Evolutionary conservation across 2,329 filamentous ascomycete genomes (phyloP), one percentile per base, ranked within the genome.

Genomic region (Hypomyces perniciosus): DNA sequence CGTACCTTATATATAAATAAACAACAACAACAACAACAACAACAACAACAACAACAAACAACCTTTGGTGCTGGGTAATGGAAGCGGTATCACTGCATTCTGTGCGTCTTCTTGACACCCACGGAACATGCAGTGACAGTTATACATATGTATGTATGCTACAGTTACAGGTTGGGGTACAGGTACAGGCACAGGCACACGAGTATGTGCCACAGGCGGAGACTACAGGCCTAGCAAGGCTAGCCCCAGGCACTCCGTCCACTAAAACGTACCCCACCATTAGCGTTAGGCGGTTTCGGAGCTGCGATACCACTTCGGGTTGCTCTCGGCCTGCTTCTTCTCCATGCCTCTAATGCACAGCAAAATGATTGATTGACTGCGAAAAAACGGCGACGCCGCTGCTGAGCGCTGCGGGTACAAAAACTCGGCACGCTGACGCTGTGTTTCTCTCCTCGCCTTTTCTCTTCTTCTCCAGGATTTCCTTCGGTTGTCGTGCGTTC

Each of bases 351-450:
- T 35, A 8, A 8, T 12, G 12, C 33, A 8, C 33, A 20, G 34
- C 7, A 29, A 20, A 20, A 39, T 47, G 35, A 34, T 20, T 12
- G 12, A 34, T n/a, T 34, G 45, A n/a, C 29, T 30, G 26, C 46
- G 38, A 34, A 39, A 38, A 46, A 46, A 51, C 48, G 48, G 48
- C 48, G 48, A 46, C 28, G 48, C 48, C 48, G 48, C 44, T 51
- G 48, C 44, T 20, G 10, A 20, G 8, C 13, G 6, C 13, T 20
- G 37, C 41, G 41, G 13, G 39, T 52, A 52, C 50, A 52, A 52
- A 52, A 52, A 52, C 31, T 46, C 48, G 30, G 12, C 38, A 31
- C 41, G 30, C 34, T 40, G 50, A 48, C 50, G 44, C 43, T 49
- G 44, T 39, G 31, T 48, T 31, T 48, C 49, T 39, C 28, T 48